Evolutionary conservation across 2,329 filamentous ascomycete genomes (phyloP), one percentile per base, ranked within the genome.

Genomic region (Colletotrichum lindemuthianum): DNA sequence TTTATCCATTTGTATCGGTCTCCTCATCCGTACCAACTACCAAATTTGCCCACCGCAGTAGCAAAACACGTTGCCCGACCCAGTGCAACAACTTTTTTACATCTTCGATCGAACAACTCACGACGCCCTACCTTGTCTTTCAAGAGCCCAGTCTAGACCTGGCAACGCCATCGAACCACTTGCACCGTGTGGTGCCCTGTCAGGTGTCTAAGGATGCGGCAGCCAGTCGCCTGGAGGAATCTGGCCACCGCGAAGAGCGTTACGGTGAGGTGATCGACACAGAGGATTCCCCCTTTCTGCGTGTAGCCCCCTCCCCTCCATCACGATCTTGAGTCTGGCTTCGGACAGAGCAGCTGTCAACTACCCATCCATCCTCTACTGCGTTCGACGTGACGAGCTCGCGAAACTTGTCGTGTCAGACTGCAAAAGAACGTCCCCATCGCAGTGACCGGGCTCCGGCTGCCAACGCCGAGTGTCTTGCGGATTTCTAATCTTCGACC

Each of bases 111-210:
- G 11, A 15, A 47, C 39, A 13, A 12, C 40, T 47, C 33, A 12
- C 50, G 45, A 6, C 45, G 45, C 47, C 45, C 10, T 55, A 36
- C 51, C 59, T 36, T 41, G 45, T 51, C 61, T 45, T 54, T 52
- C 51, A 24, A 34, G 45, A 59, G 57, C n/a, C 41, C 41, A 24
- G 41, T 65, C 61, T 56, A 61, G 61, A 60, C 51, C 61, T 51
- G 45, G n/a, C 61, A 48, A 60, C 51, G 58, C 61, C 58, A 61
- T 65, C 61, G 58, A 16, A 61, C 58, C 61, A 56, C 40, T n/a
- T 40, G 58, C 57, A 60, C 45, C 58, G 40, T 61, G 40, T 65
- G 36, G 24, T 48, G 51, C 24, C 33, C 44, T 47, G 50, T 43
- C 24, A 41, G 41, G 51, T 56, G 58, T 52, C 24, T 47, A 51